Conservation (phyloP, 202 grass and related monocot genomes). For the Zizania palustris region DNA sequence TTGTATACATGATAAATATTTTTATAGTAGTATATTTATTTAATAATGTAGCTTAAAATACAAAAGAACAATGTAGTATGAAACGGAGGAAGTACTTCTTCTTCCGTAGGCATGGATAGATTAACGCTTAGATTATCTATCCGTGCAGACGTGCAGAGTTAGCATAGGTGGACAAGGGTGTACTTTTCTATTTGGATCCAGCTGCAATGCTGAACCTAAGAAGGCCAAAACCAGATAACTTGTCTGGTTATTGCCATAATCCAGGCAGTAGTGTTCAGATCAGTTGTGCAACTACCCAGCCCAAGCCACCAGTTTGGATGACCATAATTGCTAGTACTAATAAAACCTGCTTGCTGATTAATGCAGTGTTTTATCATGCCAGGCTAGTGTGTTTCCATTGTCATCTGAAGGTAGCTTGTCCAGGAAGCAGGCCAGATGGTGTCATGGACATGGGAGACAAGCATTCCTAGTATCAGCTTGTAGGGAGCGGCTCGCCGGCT, state of each 20-base stretch:
- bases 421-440: not conserved
- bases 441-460: not conserved
- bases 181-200: slow-evolving; percentile 26
- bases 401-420: not conserved
- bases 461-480: not conserved
- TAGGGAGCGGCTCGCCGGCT: no score
- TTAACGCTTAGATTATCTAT: not conserved
- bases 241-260: not conserved
- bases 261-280: slow-evolving; percentile 7
- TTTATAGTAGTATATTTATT: no score
- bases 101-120: not conserved
- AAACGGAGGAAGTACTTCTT: no score
- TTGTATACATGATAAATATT: no score
- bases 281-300: not conserved
- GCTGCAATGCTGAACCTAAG: slow-evolving; percentile 22
- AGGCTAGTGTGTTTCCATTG: not conserved
- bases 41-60: no score
- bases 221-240: slow-evolving; percentile 12
- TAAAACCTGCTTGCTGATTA: not conserved
- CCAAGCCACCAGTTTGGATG: not conserved
- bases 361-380: not conserved
- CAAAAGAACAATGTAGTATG: no score
- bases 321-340: no score
- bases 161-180: not conserved
- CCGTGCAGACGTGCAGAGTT: no score